Percentiles rank a stretch among this genome's conserved stretches.
These are phyloP conservation scores for Triticum monococcum DNA, from an alignment of 176 grass and related monocot genomes.

Conservation along the genomic window DNA sequence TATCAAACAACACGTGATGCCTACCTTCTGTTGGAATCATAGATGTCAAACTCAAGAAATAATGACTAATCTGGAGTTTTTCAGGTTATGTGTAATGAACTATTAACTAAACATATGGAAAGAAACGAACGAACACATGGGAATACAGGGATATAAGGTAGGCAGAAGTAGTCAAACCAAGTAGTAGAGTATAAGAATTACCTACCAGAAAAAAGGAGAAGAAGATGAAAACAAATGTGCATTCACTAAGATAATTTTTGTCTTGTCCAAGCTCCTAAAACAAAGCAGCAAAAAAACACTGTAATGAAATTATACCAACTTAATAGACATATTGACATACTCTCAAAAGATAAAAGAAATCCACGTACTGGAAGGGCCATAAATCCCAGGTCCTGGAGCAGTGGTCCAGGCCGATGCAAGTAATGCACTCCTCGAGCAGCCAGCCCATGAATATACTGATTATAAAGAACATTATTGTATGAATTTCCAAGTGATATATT, in stretches of 20 bases:
- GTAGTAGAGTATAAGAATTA: background rate
- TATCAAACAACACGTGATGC: background rate
- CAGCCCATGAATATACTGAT: constrained; percentile 92
- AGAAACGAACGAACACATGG: background rate
- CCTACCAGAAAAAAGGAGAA: constrained; percentile 81
- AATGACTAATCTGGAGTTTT: background rate
- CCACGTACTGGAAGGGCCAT: constrained; percentile 92
- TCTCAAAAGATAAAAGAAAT: constrained; percentile 18
- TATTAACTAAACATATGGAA: constrained; percentile 3
- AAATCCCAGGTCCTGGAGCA: constrained; percentile 92
- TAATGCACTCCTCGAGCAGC: constrained; percentile 98
- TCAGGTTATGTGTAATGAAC: background rate
- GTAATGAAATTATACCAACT: constrained; percentile 12
- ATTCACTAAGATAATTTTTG: constrained; percentile 81
- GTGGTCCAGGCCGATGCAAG: constrained; percentile 90
- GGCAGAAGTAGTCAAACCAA: background rate
- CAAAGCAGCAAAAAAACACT: constrained; percentile 6
- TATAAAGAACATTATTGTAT: constrained; percentile 51
- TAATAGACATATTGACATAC: background rate
- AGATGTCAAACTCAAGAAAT: constrained; percentile 15
- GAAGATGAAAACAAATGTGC: constrained; percentile 79
- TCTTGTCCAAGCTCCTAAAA: constrained; percentile 82
- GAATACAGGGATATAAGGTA: background rate
- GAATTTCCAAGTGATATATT: constrained; percentile 45
- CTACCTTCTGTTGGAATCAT: background rate